These are phyloP conservation scores for Colletotrichum godetiae DNA, from an alignment of 2,329 filamentous ascomycete species.

Conservation along the genomic window DNA sequence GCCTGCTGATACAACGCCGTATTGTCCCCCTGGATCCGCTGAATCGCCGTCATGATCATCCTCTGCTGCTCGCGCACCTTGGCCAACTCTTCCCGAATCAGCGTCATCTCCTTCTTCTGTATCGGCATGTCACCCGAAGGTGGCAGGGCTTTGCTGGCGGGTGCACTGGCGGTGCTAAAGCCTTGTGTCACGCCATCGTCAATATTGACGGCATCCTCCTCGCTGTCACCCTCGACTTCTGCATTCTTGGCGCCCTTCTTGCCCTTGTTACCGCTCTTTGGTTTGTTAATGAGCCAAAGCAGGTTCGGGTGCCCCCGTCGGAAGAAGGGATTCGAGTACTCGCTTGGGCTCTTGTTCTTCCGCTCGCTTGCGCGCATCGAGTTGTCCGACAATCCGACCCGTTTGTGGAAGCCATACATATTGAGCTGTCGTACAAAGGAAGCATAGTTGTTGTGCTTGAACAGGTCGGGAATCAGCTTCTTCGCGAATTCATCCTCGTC, in stretches of 20 bases:
- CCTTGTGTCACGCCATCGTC: slow-evolving; percentile 49
- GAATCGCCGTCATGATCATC: slow-evolving; percentile 85
- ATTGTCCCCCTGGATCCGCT: slow-evolving; percentile 84
- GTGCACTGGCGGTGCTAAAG: slow-evolving; percentile 38
- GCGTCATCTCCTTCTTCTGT: slow-evolving; percentile 78
- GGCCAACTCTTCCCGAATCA: slow-evolving; percentile 82
- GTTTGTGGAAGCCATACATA: slow-evolving; percentile 99
- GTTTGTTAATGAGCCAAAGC: slow-evolving; percentile 96
- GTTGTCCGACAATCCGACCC: slow-evolving; percentile 92
- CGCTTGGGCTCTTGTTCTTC: slow-evolving; percentile 97
- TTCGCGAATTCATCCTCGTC: slow-evolving; percentile 99
- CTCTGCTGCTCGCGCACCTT: slow-evolving; percentile 88
- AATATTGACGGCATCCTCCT: slow-evolving; percentile 56
- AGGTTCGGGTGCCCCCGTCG: slow-evolving; percentile 92
- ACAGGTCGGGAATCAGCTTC: slow-evolving; percentile 94
- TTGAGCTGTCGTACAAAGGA: slow-evolving; percentile 96
- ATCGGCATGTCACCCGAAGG: slow-evolving; percentile 60
- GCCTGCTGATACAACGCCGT: slow-evolving; percentile 90
- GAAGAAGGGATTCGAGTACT: slow-evolving; percentile 98
- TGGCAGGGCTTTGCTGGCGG: slow-evolving; percentile 50
- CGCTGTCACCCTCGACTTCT: slow-evolving; percentile 79
- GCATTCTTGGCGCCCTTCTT: slow-evolving; percentile 73
- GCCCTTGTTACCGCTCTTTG: slow-evolving; percentile 75
- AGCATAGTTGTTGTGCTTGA: slow-evolving; percentile 99
- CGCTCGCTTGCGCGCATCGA: slow-evolving; percentile 97